Conservation (phyloP, 2,329 filamentous ascomycete genomes). For the Colletotrichum somersetense region DNA sequence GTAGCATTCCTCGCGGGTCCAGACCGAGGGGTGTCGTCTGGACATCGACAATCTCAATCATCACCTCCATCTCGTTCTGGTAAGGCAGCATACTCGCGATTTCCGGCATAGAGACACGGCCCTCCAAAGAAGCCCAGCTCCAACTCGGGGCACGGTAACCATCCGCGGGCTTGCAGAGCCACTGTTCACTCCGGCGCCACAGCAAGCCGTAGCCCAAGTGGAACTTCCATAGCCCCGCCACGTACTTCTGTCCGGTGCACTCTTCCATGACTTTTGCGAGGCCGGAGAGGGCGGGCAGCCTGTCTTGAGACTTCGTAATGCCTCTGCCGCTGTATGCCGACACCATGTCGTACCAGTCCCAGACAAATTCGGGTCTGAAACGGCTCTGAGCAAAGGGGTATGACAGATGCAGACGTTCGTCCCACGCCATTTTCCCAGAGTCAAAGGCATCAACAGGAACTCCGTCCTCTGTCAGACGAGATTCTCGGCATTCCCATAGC, state of each 20-base stretch:
- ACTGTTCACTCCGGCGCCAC: neutral
- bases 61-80: neutral
- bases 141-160: constrained; percentile 11
- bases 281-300: constrained; percentile 9
- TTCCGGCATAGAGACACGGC: neutral
- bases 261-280: constrained; percentile 9
- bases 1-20: constrained; percentile 8
- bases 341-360: constrained; percentile 19
- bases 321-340: constrained; percentile 2
- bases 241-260: neutral
- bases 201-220: neutral
- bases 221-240: neutral
- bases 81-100: neutral
- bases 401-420: constrained; percentile 5
- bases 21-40: neutral
- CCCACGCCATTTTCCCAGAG: neutral
- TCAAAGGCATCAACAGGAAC: neutral
- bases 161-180: neutral
- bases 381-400: constrained; percentile 3
- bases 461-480: constrained; percentile 1
- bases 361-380: neutral
- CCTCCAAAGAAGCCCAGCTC: constrained; percentile 12
- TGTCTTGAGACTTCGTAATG: constrained; percentile 1
- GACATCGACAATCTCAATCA: neutral
- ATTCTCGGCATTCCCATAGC: constrained; percentile 41